A percentile compares a stretch with the other conserved stretches of the same genome.
Conservation (phyloP, 108 stramenopile genomes). For the Craspedostauros australis region DNA sequence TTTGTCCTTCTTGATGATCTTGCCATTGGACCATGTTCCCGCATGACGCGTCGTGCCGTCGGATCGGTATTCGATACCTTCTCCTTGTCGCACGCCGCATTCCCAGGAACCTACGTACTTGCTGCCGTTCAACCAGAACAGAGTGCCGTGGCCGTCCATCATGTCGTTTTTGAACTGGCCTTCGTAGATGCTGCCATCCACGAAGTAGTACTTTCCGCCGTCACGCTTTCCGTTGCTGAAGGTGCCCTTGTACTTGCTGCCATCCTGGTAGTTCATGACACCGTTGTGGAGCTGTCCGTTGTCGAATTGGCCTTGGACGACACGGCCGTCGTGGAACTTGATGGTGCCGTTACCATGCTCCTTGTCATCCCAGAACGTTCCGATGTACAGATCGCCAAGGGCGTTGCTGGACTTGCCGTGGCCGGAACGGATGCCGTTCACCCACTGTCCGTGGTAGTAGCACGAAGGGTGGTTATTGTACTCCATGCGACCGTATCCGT, state of each 20-base stretch:
- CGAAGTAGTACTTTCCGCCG: not conserved
- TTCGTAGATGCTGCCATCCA: not conserved
- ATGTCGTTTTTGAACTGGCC: not conserved
- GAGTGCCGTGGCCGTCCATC: not conserved
- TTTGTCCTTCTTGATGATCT: too few species aligned
- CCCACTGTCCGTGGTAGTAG: conserved; percentile 2
- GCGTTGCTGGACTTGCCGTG: not conserved
- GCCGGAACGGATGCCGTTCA: not conserved
- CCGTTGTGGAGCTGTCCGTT: not conserved
- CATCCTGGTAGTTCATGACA: not conserved
- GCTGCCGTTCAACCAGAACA: not conserved
- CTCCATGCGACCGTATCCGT: not conserved
- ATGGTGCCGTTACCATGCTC: not conserved
- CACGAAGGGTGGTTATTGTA: not conserved
- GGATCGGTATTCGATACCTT: not conserved
- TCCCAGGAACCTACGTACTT: not conserved
- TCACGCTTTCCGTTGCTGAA: not conserved
- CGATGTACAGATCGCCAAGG: conserved; percentile 1
- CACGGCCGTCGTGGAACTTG: not conserved
- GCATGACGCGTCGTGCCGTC: not conserved
- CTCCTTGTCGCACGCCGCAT: not conserved
- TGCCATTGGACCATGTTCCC: not conserved
- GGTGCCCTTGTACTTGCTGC: not conserved
- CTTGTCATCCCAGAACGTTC: not conserved
- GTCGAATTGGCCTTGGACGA: conserved; percentile 1